These are phyloP conservation scores for Colletotrichum spaethianum DNA, from an alignment of 2,329 filamentous ascomycete species.

Conservation along the genomic window DNA sequence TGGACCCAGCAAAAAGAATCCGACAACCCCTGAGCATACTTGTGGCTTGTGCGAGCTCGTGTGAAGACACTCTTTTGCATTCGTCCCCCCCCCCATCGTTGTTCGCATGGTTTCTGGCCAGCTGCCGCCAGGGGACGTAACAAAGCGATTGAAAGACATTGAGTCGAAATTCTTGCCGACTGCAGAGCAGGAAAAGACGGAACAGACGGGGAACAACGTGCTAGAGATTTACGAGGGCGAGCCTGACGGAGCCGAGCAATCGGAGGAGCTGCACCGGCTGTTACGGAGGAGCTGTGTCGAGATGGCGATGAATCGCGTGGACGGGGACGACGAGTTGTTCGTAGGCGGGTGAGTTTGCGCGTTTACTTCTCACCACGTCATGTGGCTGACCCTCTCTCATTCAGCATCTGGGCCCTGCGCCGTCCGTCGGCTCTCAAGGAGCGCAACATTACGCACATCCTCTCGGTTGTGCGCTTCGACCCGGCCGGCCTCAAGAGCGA, in stretches of 20 bases:
- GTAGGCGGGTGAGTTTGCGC: slow-evolving; percentile 54
- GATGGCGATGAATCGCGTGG: slow-evolving; percentile 60
- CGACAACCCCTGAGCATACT: background rate
- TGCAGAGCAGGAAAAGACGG: background rate
- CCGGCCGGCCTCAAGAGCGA: slow-evolving; percentile 62
- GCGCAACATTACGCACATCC: slow-evolving; percentile 87
- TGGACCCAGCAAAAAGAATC: background rate
- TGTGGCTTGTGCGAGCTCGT: background rate
- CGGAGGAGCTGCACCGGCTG: slow-evolving; percentile 9
- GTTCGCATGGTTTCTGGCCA: slow-evolving; percentile 13
- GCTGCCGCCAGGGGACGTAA: slow-evolving; percentile 3
- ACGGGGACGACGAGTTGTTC: slow-evolving; percentile 58
- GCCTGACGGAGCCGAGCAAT: background rate
- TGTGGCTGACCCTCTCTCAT: slow-evolving; percentile 34
- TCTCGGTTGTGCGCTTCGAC: slow-evolving; percentile 81
- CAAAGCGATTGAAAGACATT: slow-evolving; percentile 15
- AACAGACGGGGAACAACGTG: background rate
- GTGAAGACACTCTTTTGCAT: background rate
- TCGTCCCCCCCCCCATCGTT: background rate
- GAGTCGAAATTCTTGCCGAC: slow-evolving; percentile 2
- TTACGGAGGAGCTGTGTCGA: slow-evolving; percentile 50
- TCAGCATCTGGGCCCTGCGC: slow-evolving; percentile 85
- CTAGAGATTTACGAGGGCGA: background rate
- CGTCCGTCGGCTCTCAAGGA: slow-evolving; percentile 78
- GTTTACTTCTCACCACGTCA: slow-evolving; percentile 3